Base-by-base conservation (phyloP, 192 early-diverging fungal genomes). In the Mortierella alpina region DNA sequence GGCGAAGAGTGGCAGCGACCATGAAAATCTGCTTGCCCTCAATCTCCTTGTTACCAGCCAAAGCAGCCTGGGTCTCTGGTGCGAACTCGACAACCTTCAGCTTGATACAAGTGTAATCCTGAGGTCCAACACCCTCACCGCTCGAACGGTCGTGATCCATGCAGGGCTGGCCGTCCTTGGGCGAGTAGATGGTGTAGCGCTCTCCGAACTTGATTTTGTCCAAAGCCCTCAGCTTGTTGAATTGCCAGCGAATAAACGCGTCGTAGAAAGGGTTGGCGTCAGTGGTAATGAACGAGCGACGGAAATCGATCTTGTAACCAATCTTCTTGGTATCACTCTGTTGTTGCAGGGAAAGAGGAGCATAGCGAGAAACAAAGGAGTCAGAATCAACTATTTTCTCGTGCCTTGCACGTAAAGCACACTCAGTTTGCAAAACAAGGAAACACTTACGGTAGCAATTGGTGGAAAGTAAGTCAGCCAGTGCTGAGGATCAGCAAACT, bases 231-330 rank as follows among this genome's bases (percentile, higher is more conserved):
- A 99, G 89, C 69, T 92, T 94, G 86, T 93, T 94, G 87, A 99
- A 98, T 82, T 99, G 98, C 98, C 98, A 99, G 50, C 93, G 93
- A 18, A 98, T 91, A 85, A 99, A 99, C 15, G 94, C 93, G 83
- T 99, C 98, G 80, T 98, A 99, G 90, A 95, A 99, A 48, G 96
- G 96, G 76, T 99, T 99, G 70, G 92, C 89, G 73, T 98, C 96
- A 41, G 98, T 99, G 68, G 98, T 99, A 80, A 99, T 91, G 87
- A 99, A 99, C 9, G 94, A 93, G 59, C 98, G 91, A 67, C 98
- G 92, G 96, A 95, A 97, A 87, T 99, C 98, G 59, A 97, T 89
- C 83, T 93, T 95, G 82, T 85, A 87, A 44, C 91, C 93, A 82
- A 95, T 82, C 31, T 88, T 83, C 58, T 92, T 93, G 61, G 94